Conservation (phyloP, 306 rosid genomes). For the Gillenia trifoliata region DNA sequence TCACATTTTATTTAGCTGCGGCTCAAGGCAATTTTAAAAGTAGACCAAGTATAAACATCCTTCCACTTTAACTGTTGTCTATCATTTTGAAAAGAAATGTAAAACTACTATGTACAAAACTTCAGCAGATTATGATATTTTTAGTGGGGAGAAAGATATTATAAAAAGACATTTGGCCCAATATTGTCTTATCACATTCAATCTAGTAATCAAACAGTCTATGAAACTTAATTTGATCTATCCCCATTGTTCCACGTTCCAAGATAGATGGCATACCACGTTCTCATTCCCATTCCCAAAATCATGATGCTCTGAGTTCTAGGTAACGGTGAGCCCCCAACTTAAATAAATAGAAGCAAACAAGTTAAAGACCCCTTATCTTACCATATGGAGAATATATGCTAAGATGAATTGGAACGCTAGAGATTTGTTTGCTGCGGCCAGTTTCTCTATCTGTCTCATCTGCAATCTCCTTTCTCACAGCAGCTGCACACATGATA, state of each 20-base stretch:
- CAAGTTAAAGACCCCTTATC: slow-evolving; percentile 10
- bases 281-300: neutral
- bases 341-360: neutral
- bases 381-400: slow-evolving; percentile 86
- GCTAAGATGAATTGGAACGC: slow-evolving; percentile 92
- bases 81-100: neutral
- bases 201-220: neutral
- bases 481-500: slow-evolving; percentile 58
- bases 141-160: neutral
- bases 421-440: slow-evolving; percentile 68
- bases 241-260: neutral
- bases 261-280: neutral
- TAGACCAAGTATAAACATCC: neutral
- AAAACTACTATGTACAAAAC: neutral
- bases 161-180: neutral
- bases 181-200: neutral
- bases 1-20: neutral
- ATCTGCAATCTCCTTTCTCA: slow-evolving; percentile 89
- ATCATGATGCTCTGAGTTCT: neutral
- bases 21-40: neutral
- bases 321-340: neutral
- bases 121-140: neutral
- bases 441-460: slow-evolving; percentile 99
- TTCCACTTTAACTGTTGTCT: neutral
- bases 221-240: neutral